A percentile compares a stretch with the other conserved stretches of the same genome.
These are phyloP conservation scores for Fraxinus sp. DNA, from an alignment of 305 asterid genomes.

Conservation along the genomic window DNA sequence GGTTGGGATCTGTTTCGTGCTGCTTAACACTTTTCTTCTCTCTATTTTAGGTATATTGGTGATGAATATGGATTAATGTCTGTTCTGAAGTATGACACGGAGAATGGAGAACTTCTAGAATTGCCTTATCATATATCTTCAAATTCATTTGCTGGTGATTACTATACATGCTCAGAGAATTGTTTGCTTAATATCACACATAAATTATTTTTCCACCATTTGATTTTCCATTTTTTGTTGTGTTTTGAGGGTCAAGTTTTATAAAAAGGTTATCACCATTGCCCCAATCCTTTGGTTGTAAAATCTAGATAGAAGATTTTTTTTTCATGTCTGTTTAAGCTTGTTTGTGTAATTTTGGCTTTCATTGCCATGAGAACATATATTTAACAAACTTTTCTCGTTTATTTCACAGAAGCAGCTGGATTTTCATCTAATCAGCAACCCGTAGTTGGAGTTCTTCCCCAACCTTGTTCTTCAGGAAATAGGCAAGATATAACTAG, in stretches of 20 bases:
- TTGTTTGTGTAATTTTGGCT: constrained; percentile 1
- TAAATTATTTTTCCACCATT: constrained; percentile 6
- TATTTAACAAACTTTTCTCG: constrained; percentile 8
- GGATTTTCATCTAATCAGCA: constrained; percentile 54
- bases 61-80: constrained; percentile 81
- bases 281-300: constrained; percentile 1
- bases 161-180: neutral
- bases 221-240: neutral
- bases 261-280: neutral
- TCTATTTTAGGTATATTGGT: constrained; percentile 68
- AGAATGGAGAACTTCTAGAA: constrained; percentile 51
- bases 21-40: constrained; percentile 28
- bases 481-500: constrained; percentile 68
- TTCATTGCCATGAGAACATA: neutral
- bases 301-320: neutral
- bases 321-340: neutral
- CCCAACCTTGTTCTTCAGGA: constrained; percentile 77
- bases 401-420: constrained; percentile 55
- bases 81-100: constrained; percentile 60
- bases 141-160: constrained; percentile 64
- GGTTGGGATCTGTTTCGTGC: constrained; percentile 20
- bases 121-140: constrained; percentile 68
- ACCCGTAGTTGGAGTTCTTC: constrained; percentile 80
- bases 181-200: constrained; percentile 4
- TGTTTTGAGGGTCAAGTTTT: neutral